These are phyloP conservation scores for Trichoderma afroharzianum DNA, from an alignment of 2,329 filamentous ascomycete species.

Conservation along the genomic window DNA sequence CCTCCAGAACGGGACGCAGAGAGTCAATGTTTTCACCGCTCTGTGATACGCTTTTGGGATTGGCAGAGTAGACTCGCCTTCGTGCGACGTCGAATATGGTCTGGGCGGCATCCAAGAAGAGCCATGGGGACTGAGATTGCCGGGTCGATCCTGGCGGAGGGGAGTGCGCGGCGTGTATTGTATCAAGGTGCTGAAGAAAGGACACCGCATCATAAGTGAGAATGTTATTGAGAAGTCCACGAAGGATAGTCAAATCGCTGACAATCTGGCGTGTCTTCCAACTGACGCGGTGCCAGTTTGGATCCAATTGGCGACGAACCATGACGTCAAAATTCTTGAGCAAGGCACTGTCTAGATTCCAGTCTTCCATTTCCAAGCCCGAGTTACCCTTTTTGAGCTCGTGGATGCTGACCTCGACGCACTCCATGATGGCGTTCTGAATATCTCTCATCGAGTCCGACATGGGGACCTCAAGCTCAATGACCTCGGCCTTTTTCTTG, in stretches of 20 bases:
- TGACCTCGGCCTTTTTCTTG: slow-evolving; percentile 90
- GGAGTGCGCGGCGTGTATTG: slow-evolving; percentile 84
- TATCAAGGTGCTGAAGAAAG: slow-evolving; percentile 90
- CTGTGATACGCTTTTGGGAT: slow-evolving; percentile 49
- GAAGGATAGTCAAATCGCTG: slow-evolving; percentile 77
- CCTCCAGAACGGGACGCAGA: slow-evolving; percentile 79
- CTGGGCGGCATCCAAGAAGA: slow-evolving; percentile 92
- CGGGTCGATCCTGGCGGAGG: slow-evolving; percentile 82
- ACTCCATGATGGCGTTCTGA: slow-evolving; percentile 91
- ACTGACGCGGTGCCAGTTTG: slow-evolving; percentile 94
- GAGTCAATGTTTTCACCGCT: slow-evolving; percentile 51
- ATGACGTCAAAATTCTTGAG: slow-evolving; percentile 90
- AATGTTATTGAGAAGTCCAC: slow-evolving; percentile 76
- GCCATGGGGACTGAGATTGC: slow-evolving; percentile 90
- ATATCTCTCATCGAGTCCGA: slow-evolving; percentile 90
- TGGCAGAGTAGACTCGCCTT: slow-evolving; percentile 76
- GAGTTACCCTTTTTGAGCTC: slow-evolving; percentile 90
- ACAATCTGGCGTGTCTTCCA: slow-evolving; percentile 96
- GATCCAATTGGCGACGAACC: slow-evolving; percentile 84
- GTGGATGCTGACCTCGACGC: slow-evolving; percentile 89
- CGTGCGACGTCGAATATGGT: slow-evolving; percentile 91
- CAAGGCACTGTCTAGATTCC: slow-evolving; percentile 90
- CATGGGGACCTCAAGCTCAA: slow-evolving; percentile 95
- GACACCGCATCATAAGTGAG: slow-evolving; percentile 86
- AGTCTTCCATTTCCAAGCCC: slow-evolving; percentile 92